Conservation (phyloP, 495 filamentous ascomycete genomes). For the Penicillium arizonense region DNA sequence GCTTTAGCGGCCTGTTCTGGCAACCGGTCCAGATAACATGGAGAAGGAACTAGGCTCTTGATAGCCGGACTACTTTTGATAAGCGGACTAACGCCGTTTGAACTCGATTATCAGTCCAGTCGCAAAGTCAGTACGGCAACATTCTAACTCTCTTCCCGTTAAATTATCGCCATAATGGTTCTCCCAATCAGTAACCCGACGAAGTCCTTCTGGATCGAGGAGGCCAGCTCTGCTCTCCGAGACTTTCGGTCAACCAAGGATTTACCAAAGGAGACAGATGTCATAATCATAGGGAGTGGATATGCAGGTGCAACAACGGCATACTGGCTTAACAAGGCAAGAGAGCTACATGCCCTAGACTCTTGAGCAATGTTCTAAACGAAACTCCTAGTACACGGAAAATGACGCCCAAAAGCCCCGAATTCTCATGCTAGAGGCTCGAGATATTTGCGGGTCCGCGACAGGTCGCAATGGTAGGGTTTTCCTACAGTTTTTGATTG, state of each 20-base stretch:
- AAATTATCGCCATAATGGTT: background rate
- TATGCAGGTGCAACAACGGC: background rate
- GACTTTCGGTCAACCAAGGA: background rate
- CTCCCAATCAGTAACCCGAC: background rate
- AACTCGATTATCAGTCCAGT: background rate
- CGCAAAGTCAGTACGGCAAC: background rate
- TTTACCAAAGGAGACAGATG: background rate
- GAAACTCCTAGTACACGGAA: background rate
- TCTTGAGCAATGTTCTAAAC: background rate
- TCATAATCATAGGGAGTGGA: background rate
- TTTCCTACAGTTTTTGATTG: background rate
- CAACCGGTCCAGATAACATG: background rate
- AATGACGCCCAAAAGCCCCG: background rate
- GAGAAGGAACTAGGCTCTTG: background rate
- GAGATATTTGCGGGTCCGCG: background rate
- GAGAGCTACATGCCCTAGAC: background rate
- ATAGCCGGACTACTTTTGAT: background rate
- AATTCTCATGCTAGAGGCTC: background rate
- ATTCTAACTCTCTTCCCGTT: background rate
- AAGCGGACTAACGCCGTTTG: background rate
- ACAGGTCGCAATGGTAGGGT: background rate
- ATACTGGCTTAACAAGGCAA: background rate
- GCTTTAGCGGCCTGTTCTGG: background rate
- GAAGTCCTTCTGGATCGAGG: constrained; percentile 1
- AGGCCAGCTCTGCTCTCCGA: background rate